phyloP scores from a whole-genome alignment of 2,329 filamentous ascomycete genomes.

The Diaporthe ilicicola region DNA sequence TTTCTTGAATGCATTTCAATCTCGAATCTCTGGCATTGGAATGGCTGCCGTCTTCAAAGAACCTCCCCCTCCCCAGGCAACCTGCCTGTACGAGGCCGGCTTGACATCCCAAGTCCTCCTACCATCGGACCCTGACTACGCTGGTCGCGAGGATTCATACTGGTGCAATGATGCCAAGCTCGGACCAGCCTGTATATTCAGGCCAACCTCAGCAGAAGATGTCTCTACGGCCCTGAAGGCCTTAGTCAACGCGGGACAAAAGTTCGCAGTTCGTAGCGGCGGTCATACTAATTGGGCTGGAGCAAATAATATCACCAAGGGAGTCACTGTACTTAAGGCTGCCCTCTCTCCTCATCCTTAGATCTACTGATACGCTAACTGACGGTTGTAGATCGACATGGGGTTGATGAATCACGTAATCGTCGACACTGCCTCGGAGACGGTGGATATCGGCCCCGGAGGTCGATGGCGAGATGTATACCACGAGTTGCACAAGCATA shows the following conservation, averaged over 20 bases:
- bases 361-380: neutral
- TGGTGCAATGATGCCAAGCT: slow-evolving; percentile 2
- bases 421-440: neutral
- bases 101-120: slow-evolving; percentile 2
- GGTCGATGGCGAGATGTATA: slow-evolving; percentile 11
- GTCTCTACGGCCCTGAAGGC: neutral
- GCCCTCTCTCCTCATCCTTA: neutral
- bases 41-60: neutral
- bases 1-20: neutral
- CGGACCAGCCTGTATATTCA: slow-evolving; percentile 5
- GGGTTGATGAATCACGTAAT: neutral
- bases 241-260: neutral
- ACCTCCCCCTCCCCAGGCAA: neutral
- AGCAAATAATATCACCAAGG: neutral
- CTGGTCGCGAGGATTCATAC: neutral
- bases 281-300: slow-evolving; percentile 6
- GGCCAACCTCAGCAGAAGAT: neutral
- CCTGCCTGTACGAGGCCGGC: neutral
- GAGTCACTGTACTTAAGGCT: neutral
- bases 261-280: slow-evolving; percentile 7
- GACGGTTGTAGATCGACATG: neutral
- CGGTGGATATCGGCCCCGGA: slow-evolving; percentile 5
- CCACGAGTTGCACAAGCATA: slow-evolving; percentile 1
- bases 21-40: neutral
- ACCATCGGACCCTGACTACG: neutral